Evolutionary conservation across 768 basidiomycete genomes (phyloP), one percentile per base, ranked within the genome.

Genomic region (Suillus subalutaceus): DNA sequence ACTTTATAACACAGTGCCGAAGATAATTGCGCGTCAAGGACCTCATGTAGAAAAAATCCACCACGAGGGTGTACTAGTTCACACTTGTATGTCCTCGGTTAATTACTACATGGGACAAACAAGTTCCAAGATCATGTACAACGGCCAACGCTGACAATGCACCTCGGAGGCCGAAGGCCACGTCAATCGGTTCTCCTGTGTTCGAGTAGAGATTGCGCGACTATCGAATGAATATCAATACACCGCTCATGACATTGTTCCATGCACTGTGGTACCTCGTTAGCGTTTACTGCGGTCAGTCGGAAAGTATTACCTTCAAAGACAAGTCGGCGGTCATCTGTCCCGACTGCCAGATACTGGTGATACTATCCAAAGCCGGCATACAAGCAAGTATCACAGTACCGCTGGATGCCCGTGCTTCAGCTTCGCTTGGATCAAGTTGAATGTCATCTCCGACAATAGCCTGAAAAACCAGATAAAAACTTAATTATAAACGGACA

Each of bases 261-360:
- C 79, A 91, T 85, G 68, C 90, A 88, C 93, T 94, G 66, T 12
- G 20, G 13, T 44, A 43, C 65, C 60, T 57, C 56, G 48, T 30
- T 30, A 65, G 15, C 16, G 7, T 0, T 26, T 18, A 7, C 43
- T 38, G 44, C 12, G 32, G 48, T 69, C 20, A 63, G 46, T 48
- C 6, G 56, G 26, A 65, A 56, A 35, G 37, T 72, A 88, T 78
- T 69, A 92, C 96, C 72, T 79, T 77, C 41, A 90, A 72, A 32
- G 83, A 79, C 65, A 90, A 80, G 9, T 81, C 80, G 0, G 86
- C 74, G 2, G 79, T 81, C 77, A 91, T 83, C 68, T 83, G 80
- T 9, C 96, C 96, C 6, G 88, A 86, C 75, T 96, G 89, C 91
- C 93, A 94, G n/a, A 96, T 67, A 74, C 86, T 93, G 1, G 95